Conservation (phyloP, 768 basidiomycete species). For the Leccinum uliginosum region DNA sequence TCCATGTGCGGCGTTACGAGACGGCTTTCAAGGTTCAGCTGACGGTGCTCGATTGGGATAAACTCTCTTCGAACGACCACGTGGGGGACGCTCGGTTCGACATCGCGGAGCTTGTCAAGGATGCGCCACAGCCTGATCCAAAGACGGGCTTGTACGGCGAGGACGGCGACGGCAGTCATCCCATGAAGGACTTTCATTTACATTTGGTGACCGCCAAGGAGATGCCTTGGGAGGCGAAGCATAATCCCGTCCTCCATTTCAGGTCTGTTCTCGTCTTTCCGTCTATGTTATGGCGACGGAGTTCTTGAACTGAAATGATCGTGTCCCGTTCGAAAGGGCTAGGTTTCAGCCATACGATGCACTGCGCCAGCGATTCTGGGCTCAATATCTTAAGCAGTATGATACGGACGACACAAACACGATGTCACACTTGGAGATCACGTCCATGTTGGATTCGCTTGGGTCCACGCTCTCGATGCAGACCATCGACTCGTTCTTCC, state of each 20-base stretch:
- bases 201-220: constrained; percentile 59
- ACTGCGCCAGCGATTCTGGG: constrained; percentile 87
- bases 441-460: constrained; percentile 94
- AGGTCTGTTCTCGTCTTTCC: constrained; percentile 36
- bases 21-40: constrained; percentile 73
- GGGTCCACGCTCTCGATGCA: constrained; percentile 82
- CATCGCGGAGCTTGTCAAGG: constrained; percentile 62
- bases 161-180: constrained; percentile 31
- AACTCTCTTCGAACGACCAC: constrained; percentile 82
- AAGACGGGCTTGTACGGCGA: constrained; percentile 44
- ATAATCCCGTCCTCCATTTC: constrained; percentile 65
- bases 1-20: constrained; percentile 91
- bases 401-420: constrained; percentile 77
- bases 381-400: constrained; percentile 83
- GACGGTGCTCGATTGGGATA: constrained; percentile 95
- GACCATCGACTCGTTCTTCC: constrained; percentile 83
- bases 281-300: not conserved
- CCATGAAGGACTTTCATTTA: constrained; percentile 73
- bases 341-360: constrained; percentile 95
- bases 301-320: constrained; percentile 1
- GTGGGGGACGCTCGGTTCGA: constrained; percentile 78
- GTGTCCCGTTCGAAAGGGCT: constrained; percentile 45
- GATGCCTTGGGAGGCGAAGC: constrained; percentile 65
- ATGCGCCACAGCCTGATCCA: constrained; percentile 62
- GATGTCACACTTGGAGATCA: constrained; percentile 81